Evolutionary conservation across 371 early-diverging fungal species (phyloP).

Genomic region (Apophysomyces elegans): DNA sequence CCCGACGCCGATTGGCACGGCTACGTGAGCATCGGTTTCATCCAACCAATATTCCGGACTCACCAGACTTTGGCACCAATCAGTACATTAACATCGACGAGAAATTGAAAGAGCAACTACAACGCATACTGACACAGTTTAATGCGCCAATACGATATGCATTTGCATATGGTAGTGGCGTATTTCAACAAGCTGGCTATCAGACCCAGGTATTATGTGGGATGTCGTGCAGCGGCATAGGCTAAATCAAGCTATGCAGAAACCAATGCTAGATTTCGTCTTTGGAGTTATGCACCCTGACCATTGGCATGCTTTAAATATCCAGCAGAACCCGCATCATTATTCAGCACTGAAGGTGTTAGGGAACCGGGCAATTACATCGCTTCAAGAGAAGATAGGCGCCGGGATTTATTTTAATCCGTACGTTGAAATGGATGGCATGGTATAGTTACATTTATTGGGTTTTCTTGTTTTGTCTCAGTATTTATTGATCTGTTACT

Average conservation of each 20-base stretch:
- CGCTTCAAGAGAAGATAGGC: constrained; percentile 82
- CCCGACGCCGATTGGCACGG: constrained; percentile 37
- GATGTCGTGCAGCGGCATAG: not conserved
- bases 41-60: constrained; percentile 56
- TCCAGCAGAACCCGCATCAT: constrained; percentile 83
- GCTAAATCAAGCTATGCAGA: not conserved
- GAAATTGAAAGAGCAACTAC: constrained; percentile 61
- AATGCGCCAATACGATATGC: constrained; percentile 83
- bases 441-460: constrained; percentile 44
- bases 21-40: constrained; percentile 51
- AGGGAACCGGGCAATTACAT: constrained; percentile 72
- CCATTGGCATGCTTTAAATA: constrained; percentile 94
- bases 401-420: constrained; percentile 94
- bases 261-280: not conserved
- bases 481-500: not conserved
- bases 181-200: constrained; percentile 86
- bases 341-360: constrained; percentile 75
- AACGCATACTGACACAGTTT: constrained; percentile 61
- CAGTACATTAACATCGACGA: constrained; percentile 68
- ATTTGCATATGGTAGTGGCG: constrained; percentile 95
- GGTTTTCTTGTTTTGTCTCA: constrained; percentile 15
- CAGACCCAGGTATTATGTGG: constrained; percentile 60
- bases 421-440: constrained; percentile 78
- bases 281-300: constrained; percentile 62
- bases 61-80: constrained; percentile 72